A percentile compares a stretch with the other conserved stretches of the same genome.
phyloP scores from a whole-genome alignment of 2,329 filamentous ascomycete genomes.

The Aureobasidium melanogenum region DNA sequence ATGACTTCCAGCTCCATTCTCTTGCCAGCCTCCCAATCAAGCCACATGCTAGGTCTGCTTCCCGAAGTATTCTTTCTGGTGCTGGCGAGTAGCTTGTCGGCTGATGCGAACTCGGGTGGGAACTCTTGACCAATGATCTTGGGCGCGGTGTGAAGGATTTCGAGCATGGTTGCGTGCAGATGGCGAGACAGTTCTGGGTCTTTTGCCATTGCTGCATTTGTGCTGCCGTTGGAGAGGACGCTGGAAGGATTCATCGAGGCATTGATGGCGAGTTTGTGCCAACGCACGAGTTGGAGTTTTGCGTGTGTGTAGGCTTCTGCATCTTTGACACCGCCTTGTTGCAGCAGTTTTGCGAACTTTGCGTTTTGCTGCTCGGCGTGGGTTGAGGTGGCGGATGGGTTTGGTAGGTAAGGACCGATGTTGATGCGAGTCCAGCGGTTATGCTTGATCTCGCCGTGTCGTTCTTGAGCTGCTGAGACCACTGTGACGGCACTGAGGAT shows the following conservation, averaged over 20 bases:
- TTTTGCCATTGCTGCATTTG: constrained; percentile 57
- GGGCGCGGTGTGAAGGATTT: constrained; percentile 57
- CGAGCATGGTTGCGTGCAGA: constrained; percentile 58
- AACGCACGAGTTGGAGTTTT: constrained; percentile 60
- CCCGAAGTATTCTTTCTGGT: constrained; percentile 54
- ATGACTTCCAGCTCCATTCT: constrained; percentile 65
- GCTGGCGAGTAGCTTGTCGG: constrained; percentile 54
- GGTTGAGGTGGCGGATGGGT: constrained; percentile 29
- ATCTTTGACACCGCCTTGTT: constrained; percentile 55
- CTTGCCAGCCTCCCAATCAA: constrained; percentile 43
- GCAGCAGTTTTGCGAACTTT: constrained; percentile 47
- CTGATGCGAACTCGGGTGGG: constrained; percentile 50
- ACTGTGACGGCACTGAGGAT: constrained; percentile 63
- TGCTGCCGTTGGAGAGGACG: constrained; percentile 55
- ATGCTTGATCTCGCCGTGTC: constrained; percentile 55
- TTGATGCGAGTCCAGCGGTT: constrained; percentile 68
- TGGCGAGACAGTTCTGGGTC: constrained; percentile 56
- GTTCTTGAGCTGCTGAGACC: constrained; percentile 57
- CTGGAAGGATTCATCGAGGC: constrained; percentile 66
- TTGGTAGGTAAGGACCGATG: constrained; percentile 55
- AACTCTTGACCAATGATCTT: constrained; percentile 54
- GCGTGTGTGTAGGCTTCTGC: constrained; percentile 55
- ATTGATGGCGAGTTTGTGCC: constrained; percentile 73
- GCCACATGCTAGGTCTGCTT: constrained; percentile 54
- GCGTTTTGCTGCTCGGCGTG: constrained; percentile 36